These are phyloP conservation scores for Artemisia annua DNA, from an alignment of 129 eudicot species.

Conservation along the genomic window DNA sequence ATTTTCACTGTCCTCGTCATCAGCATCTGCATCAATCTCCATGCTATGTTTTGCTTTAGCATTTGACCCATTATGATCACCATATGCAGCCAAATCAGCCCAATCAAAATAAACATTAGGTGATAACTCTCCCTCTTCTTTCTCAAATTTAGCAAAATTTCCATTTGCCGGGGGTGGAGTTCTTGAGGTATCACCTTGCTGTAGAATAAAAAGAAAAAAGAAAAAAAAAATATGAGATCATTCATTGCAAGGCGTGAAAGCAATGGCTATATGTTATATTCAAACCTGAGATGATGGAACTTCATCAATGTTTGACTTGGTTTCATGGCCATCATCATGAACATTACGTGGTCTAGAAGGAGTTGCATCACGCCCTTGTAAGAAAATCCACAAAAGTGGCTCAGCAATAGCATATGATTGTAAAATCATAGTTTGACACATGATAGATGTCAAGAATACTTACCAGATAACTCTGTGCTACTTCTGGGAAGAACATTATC, in stretches of 20 bases:
- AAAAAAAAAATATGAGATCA: not conserved
- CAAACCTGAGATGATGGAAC: slow-evolving; percentile 54
- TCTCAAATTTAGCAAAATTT: slow-evolving; percentile 60
- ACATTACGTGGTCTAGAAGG: slow-evolving; percentile 39
- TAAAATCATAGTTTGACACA: slow-evolving; percentile 9
- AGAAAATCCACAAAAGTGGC: not conserved
- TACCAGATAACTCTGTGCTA: slow-evolving; percentile 28
- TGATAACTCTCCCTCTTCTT: slow-evolving; percentile 97
- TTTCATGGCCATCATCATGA: slow-evolving; percentile 46
- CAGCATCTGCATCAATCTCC: slow-evolving; percentile 72
- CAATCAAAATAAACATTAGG: slow-evolving; percentile 84
- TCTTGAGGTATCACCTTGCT: slow-evolving; percentile 53
- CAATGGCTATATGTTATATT: slow-evolving; percentile 10
- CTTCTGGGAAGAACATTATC: slow-evolving; percentile 47
- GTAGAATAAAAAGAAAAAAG: slow-evolving; percentile 19
- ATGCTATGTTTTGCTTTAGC: slow-evolving; percentile 36
- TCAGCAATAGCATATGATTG: not conserved
- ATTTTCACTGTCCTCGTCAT: slow-evolving; percentile 86
- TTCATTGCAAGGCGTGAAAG: slow-evolving; percentile 17
- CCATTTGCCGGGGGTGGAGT: slow-evolving; percentile 49
- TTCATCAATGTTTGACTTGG: slow-evolving; percentile 49
- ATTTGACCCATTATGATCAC: slow-evolving; percentile 35
- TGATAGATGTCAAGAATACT: not conserved
- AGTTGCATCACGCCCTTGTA: slow-evolving; percentile 51
- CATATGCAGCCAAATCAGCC: slow-evolving; percentile 46